phyloP scores from a whole-genome alignment of 2,329 filamentous ascomycete genomes.

The Colletotrichum scovillei region DNA sequence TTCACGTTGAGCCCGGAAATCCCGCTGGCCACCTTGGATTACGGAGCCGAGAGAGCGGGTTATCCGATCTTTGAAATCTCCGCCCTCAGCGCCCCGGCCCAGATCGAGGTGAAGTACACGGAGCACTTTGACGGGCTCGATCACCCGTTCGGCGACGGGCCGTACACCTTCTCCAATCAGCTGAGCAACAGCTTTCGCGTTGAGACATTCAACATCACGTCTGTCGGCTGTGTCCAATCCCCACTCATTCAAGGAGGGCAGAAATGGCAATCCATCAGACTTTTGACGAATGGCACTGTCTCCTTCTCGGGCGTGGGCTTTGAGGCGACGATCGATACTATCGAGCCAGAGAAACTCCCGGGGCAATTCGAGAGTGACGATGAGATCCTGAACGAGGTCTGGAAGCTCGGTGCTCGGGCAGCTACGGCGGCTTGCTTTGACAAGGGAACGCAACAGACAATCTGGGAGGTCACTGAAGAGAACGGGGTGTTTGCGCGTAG shows the following conservation, averaged over 20 bases:
- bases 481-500: slow-evolving; percentile 49
- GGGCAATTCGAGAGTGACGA: slow-evolving; percentile 46
- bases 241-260: slow-evolving; percentile 54
- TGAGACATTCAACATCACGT: slow-evolving; percentile 51
- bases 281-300: slow-evolving; percentile 48
- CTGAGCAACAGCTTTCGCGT: slow-evolving; percentile 49
- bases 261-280: slow-evolving; percentile 50
- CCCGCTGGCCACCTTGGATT: slow-evolving; percentile 42
- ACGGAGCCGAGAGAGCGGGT: slow-evolving; percentile 47
- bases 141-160: slow-evolving; percentile 45
- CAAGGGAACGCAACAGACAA: slow-evolving; percentile 48
- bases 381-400: slow-evolving; percentile 46
- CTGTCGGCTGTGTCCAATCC: slow-evolving; percentile 41
- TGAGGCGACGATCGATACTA: slow-evolving; percentile 41
- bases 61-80: slow-evolving; percentile 46
- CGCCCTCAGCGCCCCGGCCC: slow-evolving; percentile 39
- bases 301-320: slow-evolving; percentile 47
- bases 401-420: slow-evolving; percentile 49
- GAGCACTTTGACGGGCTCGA: slow-evolving; percentile 45
- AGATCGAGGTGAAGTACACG: slow-evolving; percentile 50
- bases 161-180: slow-evolving; percentile 39
- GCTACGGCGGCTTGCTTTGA: slow-evolving; percentile 50
- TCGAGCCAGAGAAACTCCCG: slow-evolving; percentile 40
- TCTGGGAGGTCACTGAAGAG: slow-evolving; percentile 44
- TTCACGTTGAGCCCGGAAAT: slow-evolving; percentile 18